Conservation (phyloP, 768 basidiomycete genomes). For the Terana coerulea region DNA sequence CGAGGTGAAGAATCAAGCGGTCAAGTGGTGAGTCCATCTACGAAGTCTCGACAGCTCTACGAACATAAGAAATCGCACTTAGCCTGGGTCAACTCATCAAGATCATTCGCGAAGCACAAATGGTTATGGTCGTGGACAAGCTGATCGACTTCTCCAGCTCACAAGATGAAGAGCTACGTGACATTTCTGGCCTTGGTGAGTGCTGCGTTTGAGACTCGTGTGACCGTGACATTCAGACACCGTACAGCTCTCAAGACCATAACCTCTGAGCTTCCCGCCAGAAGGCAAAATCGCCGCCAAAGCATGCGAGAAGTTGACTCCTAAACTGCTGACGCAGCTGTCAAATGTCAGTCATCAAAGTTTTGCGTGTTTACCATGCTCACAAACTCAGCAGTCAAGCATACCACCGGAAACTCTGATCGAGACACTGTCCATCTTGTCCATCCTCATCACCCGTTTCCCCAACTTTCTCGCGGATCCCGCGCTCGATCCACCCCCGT, state of each 20-base stretch:
- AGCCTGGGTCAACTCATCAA: constrained; percentile 91
- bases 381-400: constrained; percentile 38
- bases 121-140: constrained; percentile 86
- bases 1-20: constrained; percentile 97
- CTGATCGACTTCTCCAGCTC: constrained; percentile 82
- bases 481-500: constrained; percentile 51
- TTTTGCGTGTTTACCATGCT: neutral
- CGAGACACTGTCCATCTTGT: constrained; percentile 81
- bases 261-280: constrained; percentile 81
- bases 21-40: constrained; percentile 72
- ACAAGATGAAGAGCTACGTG: constrained; percentile 88
- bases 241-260: constrained; percentile 87
- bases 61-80: neutral
- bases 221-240: neutral
- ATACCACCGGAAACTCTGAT: constrained; percentile 79
- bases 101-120: constrained; percentile 76
- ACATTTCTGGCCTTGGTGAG: constrained; percentile 90
- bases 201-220: no score
- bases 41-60: neutral
- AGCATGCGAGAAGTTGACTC: constrained; percentile 80
- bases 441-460: constrained; percentile 85
- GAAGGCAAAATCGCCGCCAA: constrained; percentile 76
- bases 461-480: constrained; percentile 59
- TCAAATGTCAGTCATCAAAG: constrained; percentile 50
- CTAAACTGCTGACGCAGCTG: constrained; percentile 77